phyloP scores from a whole-genome alignment of 371 early-diverging fungal species.

The Mucor piriformis region DNA sequence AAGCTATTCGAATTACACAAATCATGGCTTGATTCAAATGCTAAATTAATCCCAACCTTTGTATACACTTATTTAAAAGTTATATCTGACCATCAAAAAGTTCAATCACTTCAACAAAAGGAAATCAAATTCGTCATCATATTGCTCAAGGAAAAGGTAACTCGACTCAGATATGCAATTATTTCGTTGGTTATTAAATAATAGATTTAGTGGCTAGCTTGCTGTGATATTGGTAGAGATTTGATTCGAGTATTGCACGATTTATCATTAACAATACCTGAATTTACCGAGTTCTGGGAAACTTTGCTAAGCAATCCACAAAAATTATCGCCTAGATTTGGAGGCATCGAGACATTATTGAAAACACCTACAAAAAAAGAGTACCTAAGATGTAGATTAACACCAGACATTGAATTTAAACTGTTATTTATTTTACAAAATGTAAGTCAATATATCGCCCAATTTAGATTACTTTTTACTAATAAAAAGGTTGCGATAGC shows the following conservation, averaged over 20 bases:
- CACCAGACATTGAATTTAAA: constrained; percentile 75
- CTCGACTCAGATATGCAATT: not conserved
- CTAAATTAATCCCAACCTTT: constrained; percentile 57
- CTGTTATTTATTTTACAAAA: constrained; percentile 71
- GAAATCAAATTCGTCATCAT: constrained; percentile 59
- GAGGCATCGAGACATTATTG: constrained; percentile 50
- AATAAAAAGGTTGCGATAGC: constrained; percentile 25
- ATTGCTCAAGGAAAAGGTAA: constrained; percentile 60
- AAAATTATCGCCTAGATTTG: constrained; percentile 58
- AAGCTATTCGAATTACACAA: constrained; percentile 53
- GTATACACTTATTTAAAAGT: constrained; percentile 62
- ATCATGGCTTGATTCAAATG: constrained; percentile 51
- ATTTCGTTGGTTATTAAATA: not conserved
- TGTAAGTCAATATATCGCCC: constrained; percentile 49
- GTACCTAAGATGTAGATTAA: constrained; percentile 64
- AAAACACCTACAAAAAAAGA: constrained; percentile 66
- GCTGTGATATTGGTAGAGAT: constrained; percentile 64
- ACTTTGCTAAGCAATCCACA: constrained; percentile 60
- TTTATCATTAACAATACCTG: constrained; percentile 53
- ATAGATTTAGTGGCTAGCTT: not conserved
- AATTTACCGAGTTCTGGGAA: constrained; percentile 65
- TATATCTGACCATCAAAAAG: constrained; percentile 65
- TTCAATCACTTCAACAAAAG: constrained; percentile 48
- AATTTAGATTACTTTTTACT: too few species aligned
- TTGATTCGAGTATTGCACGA: constrained; percentile 73